These are phyloP conservation scores for Ustilago lituana DNA, from an alignment of 1,284 basidiomycete genomes.

Conservation along the genomic window DNA sequence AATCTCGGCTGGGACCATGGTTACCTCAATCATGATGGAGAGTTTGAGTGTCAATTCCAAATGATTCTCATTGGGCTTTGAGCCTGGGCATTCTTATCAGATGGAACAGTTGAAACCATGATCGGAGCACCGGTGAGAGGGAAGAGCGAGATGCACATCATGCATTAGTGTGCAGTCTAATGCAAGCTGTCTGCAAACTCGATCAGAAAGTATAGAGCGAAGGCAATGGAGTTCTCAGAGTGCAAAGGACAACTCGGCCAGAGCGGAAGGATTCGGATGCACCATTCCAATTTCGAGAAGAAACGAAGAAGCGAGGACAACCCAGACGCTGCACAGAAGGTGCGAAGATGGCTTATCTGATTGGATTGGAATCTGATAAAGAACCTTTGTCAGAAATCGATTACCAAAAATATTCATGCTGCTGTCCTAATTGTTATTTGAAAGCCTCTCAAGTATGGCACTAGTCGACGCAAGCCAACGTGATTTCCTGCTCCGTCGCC, in stretches of 20 bases:
- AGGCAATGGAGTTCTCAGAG: neutral
- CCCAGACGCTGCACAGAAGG: no score
- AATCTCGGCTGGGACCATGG: no score
- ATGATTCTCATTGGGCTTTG: no score
- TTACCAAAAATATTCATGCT: no score
- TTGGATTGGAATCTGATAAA: conserved; percentile 26
- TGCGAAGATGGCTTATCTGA: conserved; percentile 15
- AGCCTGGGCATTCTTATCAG: no score
- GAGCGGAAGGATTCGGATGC: no score
- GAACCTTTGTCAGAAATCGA: neutral
- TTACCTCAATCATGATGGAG: no score
- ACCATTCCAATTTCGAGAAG: no score
- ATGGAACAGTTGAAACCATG: neutral
- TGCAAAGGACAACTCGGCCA: no score
- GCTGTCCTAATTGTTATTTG: no score
- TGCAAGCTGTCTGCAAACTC: neutral
- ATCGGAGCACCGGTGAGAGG: neutral
- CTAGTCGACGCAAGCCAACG: conserved; percentile 17
- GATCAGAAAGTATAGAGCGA: neutral
- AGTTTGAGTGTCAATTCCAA: no score
- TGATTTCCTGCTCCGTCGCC: conserved; percentile 4
- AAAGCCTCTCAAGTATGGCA: no score
- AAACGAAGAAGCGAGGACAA: neutral
- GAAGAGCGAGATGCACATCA: neutral
- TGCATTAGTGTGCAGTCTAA: conserved; percentile 7